Conservation (phyloP, 2,329 filamentous ascomycete genomes). For the Xylogone sp. region DNA sequence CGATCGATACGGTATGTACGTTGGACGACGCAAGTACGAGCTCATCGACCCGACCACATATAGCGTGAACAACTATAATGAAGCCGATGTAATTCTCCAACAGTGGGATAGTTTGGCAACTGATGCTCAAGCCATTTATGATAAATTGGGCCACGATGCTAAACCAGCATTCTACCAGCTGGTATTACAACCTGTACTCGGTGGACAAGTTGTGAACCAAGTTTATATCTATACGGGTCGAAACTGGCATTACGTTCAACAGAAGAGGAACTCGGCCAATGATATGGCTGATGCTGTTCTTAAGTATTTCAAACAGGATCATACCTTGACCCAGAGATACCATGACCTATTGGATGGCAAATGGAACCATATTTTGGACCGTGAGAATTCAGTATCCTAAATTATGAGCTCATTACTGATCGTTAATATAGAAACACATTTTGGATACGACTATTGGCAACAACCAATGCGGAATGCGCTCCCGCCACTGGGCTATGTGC, state of each 20-base stretch:
- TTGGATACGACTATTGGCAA: slow-evolving; percentile 59
- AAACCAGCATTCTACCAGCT: slow-evolving; percentile 61
- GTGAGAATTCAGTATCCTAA: slow-evolving; percentile 22
- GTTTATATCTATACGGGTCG: slow-evolving; percentile 46
- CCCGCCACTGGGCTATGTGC: slow-evolving; percentile 57
- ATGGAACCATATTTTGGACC: slow-evolving; percentile 60
- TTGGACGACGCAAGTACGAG: slow-evolving; percentile 59
- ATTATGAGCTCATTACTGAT: slow-evolving; percentile 24
- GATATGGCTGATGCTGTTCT: slow-evolving; percentile 48
- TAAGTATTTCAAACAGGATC: slow-evolving; percentile 52
- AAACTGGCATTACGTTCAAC: slow-evolving; percentile 51
- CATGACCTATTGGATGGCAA: slow-evolving; percentile 56
- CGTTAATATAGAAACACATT: slow-evolving; percentile 41
- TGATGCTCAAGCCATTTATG: slow-evolving; percentile 53
- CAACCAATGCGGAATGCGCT: slow-evolving; percentile 69
- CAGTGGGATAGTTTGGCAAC: slow-evolving; percentile 51
- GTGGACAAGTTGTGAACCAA: slow-evolving; percentile 52
- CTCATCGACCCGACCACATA: slow-evolving; percentile 55
- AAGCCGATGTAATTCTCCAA: slow-evolving; percentile 53
- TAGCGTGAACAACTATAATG: slow-evolving; percentile 60
- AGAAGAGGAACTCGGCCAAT: slow-evolving; percentile 56
- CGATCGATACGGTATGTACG: slow-evolving; percentile 52
- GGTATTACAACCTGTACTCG: slow-evolving; percentile 56
- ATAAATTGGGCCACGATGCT: slow-evolving; percentile 43
- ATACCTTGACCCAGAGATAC: slow-evolving; percentile 51